Base-by-base conservation (phyloP, 805 yeast species). In the Isabelozyma heimii region DNA sequence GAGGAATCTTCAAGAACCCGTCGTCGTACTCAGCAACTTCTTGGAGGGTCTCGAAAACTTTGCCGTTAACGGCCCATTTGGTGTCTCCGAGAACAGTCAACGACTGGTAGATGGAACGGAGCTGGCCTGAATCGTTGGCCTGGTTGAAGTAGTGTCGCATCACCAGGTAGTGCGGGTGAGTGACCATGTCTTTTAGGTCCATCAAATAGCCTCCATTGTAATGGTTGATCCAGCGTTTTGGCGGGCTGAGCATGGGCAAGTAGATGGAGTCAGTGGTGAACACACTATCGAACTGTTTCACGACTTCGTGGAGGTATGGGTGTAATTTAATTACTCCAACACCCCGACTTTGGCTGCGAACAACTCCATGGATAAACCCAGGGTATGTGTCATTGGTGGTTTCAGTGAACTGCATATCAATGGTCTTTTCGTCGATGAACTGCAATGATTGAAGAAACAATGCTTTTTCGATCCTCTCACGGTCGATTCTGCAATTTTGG, bases 191-290 rank as follows among this genome's bases (percentile, higher is more conserved):
- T 41, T 57, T 60, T 12, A 60, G 44, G 35, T 61, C 55, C 10
- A 55, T 55, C 16, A 72, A 50, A 47, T 60, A 73, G 0, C 77
- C 79, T 0, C 79, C 79, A 5, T 52, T 49, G 0, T 33, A 47
- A 2, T 75, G 72, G 8, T 60, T 48, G 0, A 53, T 51, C 77
- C 77, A 73, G 8, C 57, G 56, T 46, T 60, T 60, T 1, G 79
- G 77, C 6, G 73, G 71, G 28, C 54, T 51, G 8, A 74, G 28
- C 77, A 74, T 73, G 1, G 79, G 79, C 5, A 73, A 49, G 30
- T 48, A 61, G 8, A 59, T 42, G 2, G 55, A 47, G 16, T 50
- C 59, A 35, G 45, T 45, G 16, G 48, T 47, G 5, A 54, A 38
- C 3, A 57, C 37, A 1, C 53, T 46, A 13, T 51, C 51, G 8